Evolutionary conservation across 257 asterid genomes (phyloP).

Genomic region (Haberlea rhodopensis): DNA sequence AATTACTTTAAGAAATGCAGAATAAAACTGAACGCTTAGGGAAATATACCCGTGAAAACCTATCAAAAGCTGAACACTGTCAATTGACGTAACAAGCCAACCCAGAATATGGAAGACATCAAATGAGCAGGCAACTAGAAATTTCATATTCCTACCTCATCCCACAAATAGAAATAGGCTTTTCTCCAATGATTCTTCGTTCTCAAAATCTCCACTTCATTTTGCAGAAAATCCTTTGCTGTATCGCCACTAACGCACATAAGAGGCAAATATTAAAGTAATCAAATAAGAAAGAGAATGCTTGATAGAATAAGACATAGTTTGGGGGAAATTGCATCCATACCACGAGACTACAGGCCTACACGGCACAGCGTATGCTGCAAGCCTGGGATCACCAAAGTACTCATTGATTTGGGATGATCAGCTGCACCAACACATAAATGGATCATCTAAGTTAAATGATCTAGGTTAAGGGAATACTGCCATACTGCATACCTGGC

Average conservation of each 20-base stretch:
- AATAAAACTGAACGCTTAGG: too few relatives aligned
- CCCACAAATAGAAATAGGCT: constrained; percentile 99
- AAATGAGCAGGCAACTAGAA: constrained; percentile 17
- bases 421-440: constrained; percentile 58
- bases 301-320: constrained; percentile 21
- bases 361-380: constrained; percentile 97
- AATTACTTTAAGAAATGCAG: too few relatives aligned
- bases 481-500: constrained; percentile 69
- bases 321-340: constrained; percentile 22
- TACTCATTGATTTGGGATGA: constrained; percentile 96
- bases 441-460: neutral
- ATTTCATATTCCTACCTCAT: constrained; percentile 70
- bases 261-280: constrained; percentile 42
- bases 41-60: constrained; percentile 1
- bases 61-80: constrained; percentile 12
- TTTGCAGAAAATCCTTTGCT: constrained; percentile 69
- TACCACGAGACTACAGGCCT: constrained; percentile 75
- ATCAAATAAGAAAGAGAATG: constrained; percentile 29
- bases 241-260: constrained; percentile 63
- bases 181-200: constrained; percentile 86
- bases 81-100: constrained; percentile 15
- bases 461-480: neutral
- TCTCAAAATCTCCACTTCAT: constrained; percentile 81
- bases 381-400: constrained; percentile 88
- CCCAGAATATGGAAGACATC: constrained; percentile 19